Evolutionary conservation across 73 alveolate species (phyloP), one percentile per base, ranked within the genome.

Genomic region (Paraurostyla sp.): DNA sequence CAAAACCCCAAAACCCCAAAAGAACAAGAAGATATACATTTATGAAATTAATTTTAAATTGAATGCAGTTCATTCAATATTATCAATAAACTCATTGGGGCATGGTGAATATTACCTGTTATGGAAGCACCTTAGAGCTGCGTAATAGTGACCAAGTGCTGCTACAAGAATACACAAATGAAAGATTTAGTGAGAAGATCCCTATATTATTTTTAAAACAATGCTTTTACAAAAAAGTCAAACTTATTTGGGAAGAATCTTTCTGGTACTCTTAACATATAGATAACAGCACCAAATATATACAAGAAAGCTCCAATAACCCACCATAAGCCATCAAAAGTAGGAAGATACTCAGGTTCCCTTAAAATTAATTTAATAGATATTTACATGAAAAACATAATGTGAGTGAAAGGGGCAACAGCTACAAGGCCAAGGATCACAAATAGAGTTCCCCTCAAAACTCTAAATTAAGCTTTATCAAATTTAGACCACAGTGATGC

Each of bases 191-290:
- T 78, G 89, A 0, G 89, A 78, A 3, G 89, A 50, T 51, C 89
- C 86, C 86, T 73, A 46, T 43, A 73, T 11, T 1, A 9, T 23
- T 2, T 0, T 23, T 33, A 29, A 25, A n/a, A 18, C 6, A 73
- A 20, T 73, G 6, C 2, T 18, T 1, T 88, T 92, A 92, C 99
- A 87, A 94, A 76, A 85, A 91, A 85, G 90, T 96, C 98, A 88
- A 96, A 97, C 75, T 85, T 96, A 52, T 94, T 95, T 25, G 99
- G 98, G 73, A 15, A 92, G 57, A 49, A 90, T 80, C 95, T 93
- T 86, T 97, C 99, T 20, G 99, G 99, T 33, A 87, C 86, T 91
- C 98, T 92, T 36, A 89, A 45, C 50, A 96, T 90, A 69, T 97
- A 97, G 49, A 96, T 49, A 23, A 76, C 32, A 0, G 94, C 97